phyloP scores from a whole-genome alignment of 495 filamentous ascomycete genomes.

The Lepidopterella palustris region DNA sequence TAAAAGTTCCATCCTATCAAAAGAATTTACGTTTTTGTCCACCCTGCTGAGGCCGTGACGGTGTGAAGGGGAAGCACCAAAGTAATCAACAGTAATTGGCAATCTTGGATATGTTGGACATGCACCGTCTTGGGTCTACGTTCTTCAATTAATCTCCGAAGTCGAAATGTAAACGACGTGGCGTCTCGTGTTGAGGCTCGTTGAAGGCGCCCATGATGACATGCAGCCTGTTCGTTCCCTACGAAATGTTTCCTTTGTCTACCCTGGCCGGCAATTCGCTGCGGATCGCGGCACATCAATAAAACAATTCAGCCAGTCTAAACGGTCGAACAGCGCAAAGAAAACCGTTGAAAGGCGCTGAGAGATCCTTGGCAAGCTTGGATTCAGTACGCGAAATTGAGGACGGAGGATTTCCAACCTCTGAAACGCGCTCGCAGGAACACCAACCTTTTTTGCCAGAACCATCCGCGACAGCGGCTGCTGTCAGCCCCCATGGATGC shows the following conservation, averaged over 20 bases:
- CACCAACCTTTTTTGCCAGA: slow-evolving; percentile 1
- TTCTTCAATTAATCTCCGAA: neutral
- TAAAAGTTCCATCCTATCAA: neutral
- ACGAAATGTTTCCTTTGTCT: neutral
- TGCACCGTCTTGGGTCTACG: neutral
- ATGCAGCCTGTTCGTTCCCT: neutral
- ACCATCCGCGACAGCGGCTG: slow-evolving; percentile 15
- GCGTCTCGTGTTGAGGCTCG: neutral
- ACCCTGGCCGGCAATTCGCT: neutral
- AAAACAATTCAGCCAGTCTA: neutral
- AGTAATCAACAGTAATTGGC: neutral
- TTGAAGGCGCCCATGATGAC: neutral
- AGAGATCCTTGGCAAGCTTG: neutral
- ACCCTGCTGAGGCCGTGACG: neutral
- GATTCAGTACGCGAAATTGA: slow-evolving; percentile 1
- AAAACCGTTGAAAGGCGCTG: neutral
- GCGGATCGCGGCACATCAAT: neutral
- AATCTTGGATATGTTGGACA: neutral
- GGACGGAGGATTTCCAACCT: neutral
- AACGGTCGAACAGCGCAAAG: neutral
- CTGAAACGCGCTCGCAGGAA: neutral
- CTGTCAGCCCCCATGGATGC: slow-evolving; percentile 18
- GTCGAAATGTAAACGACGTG: neutral
- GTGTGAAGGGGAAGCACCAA: neutral
- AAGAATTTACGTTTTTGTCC: neutral